Conservation (phyloP, 179 eudicot genomes). For the Dionaea muscipula region DNA sequence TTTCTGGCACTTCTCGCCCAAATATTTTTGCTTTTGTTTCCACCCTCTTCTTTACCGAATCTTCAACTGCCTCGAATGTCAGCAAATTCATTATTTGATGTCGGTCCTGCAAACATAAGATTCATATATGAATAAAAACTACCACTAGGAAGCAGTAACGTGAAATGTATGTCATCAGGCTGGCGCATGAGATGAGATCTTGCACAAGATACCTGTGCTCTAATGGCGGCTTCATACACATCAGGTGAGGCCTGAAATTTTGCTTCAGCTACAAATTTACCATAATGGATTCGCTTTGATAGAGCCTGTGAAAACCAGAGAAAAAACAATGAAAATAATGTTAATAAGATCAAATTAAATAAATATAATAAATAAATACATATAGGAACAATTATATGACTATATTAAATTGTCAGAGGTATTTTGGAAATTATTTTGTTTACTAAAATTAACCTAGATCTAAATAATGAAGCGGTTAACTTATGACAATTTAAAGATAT, state of each 20-base stretch:
- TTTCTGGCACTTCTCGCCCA: slow-evolving; percentile 45
- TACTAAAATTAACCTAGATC: too few relatives aligned
- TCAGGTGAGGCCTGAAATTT: slow-evolving; percentile 70
- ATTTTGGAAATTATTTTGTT: too few relatives aligned
- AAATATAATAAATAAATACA: too few relatives aligned
- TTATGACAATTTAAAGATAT: too few relatives aligned
- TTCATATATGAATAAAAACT: too few relatives aligned
- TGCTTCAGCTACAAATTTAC: slow-evolving; percentile 86
- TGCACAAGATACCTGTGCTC: slow-evolving; percentile 46
- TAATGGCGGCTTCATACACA: slow-evolving; percentile 51
- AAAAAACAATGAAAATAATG: too few relatives aligned
- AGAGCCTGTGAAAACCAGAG: slow-evolving; percentile 72
- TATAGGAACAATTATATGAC: too few relatives aligned
- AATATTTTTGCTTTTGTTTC: slow-evolving; percentile 61
- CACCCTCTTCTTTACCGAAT: slow-evolving; percentile 50
- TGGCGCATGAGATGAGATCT: neutral
- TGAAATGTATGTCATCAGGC: too few relatives aligned
- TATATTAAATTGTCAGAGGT: too few relatives aligned
- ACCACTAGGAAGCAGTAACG: too few relatives aligned
- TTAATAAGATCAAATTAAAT: too few relatives aligned
- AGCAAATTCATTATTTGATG: slow-evolving; percentile 47
- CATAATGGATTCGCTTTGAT: slow-evolving; percentile 82
- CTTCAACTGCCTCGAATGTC: slow-evolving; percentile 62
- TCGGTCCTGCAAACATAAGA: slow-evolving; percentile 45
- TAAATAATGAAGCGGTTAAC: too few relatives aligned